A percentile compares a stretch with the other conserved stretches of the same genome.
Conservation (phyloP, 1,284 basidiomycete genomes). For the Ganoderma lucidum region DNA sequence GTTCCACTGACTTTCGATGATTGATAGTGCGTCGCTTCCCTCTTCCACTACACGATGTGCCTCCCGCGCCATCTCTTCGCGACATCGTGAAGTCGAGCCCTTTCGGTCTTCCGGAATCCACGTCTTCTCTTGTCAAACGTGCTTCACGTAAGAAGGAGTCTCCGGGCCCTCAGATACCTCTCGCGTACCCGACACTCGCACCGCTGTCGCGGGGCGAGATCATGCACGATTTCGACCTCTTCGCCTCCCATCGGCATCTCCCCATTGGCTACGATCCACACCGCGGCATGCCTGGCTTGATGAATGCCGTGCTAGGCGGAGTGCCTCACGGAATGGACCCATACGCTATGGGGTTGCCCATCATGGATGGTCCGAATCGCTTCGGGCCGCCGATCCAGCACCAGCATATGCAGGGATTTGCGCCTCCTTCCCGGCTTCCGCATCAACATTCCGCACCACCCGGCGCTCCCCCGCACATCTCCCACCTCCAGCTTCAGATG, state of each 20-base stretch:
- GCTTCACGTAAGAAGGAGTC: slow-evolving; percentile 27
- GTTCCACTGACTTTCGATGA: not conserved
- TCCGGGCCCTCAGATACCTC: slow-evolving; percentile 26
- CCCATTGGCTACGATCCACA: slow-evolving; percentile 37
- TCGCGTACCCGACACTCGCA: slow-evolving; percentile 63
- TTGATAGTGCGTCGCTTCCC: slow-evolving; percentile 45
- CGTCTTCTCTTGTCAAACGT: slow-evolving; percentile 26
- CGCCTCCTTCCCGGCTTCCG: slow-evolving; percentile 35
- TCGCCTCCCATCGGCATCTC: slow-evolving; percentile 53
- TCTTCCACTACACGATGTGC: slow-evolving; percentile 39
- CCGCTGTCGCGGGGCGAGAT: slow-evolving; percentile 61
- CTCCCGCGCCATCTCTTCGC: slow-evolving; percentile 43
- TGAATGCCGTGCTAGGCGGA: slow-evolving; percentile 42
- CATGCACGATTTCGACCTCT: slow-evolving; percentile 60
- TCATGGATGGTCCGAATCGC: slow-evolving; percentile 36
- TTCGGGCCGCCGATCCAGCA: slow-evolving; percentile 33
- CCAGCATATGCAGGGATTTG: slow-evolving; percentile 24
- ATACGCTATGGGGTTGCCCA: slow-evolving; percentile 33
- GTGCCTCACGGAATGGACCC: slow-evolving; percentile 38
- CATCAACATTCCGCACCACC: slow-evolving; percentile 41
- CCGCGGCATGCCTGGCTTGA: slow-evolving; percentile 33
- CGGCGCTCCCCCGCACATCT: slow-evolving; percentile 32
- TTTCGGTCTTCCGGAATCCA: slow-evolving; percentile 33
- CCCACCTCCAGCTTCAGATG: slow-evolving; percentile 37
- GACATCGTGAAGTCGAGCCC: slow-evolving; percentile 46